These are phyloP conservation scores for Podaxis pistillaris DNA, from an alignment of 768 basidiomycete genomes.

Conservation along the genomic window DNA sequence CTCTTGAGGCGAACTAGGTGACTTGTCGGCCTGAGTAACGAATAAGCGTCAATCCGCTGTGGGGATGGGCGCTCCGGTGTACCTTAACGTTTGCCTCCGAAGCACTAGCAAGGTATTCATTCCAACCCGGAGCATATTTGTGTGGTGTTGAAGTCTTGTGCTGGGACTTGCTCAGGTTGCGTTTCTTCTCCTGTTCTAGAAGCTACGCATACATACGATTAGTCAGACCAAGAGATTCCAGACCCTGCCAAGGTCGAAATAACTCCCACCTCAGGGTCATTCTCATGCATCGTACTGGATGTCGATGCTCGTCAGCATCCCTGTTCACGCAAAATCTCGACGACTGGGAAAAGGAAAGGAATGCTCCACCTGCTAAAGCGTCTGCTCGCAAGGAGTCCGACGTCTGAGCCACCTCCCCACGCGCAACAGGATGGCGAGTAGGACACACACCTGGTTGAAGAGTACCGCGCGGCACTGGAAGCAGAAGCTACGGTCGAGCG, in stretches of 20 bases:
- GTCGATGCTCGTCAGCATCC: slow-evolving; percentile 12
- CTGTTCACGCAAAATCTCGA: not conserved
- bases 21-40: slow-evolving; percentile 40
- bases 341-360: not conserved
- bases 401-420: not conserved
- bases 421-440: not conserved
- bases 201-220: slow-evolving; percentile 27
- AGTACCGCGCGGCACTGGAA: not conserved
- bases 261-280: slow-evolving; percentile 47
- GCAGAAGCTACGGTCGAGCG: not conserved
- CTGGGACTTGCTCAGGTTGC: slow-evolving; percentile 44
- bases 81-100: slow-evolving; percentile 73
- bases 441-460: slow-evolving; percentile 4
- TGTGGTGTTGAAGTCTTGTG: slow-evolving; percentile 49
- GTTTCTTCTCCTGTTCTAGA: slow-evolving; percentile 51
- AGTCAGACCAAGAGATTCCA: not conserved
- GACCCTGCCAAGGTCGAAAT: not conserved
- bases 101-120: slow-evolving; percentile 58
- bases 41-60: slow-evolving; percentile 1
- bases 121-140: slow-evolving; percentile 67
- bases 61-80: not conserved
- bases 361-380: slow-evolving; percentile 9
- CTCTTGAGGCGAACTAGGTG: slow-evolving; percentile 26
- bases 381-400: not conserved
- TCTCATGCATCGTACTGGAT: slow-evolving; percentile 56